Evolutionary conservation across 148 eudicot species (phyloP).

Genomic region (Chenopodium quinoa): DNA sequence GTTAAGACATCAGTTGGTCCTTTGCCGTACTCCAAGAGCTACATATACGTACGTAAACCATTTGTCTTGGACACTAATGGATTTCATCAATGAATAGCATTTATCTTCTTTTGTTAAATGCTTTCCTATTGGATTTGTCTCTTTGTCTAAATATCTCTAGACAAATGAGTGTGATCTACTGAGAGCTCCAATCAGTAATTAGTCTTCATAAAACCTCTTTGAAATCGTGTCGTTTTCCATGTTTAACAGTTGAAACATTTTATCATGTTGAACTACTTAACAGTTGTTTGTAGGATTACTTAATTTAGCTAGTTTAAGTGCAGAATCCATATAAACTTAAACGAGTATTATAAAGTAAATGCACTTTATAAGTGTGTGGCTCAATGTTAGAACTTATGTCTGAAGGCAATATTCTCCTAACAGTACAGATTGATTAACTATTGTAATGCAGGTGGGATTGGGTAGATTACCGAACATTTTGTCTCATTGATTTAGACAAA

Average conservation of each 20-base stretch:
- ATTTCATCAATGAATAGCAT: slow-evolving; percentile 4
- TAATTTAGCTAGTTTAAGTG: no score
- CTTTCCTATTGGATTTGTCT: not conserved
- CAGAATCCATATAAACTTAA: no score
- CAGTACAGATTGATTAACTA: not conserved
- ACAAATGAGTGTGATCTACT: slow-evolving; percentile 1
- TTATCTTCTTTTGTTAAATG: not conserved
- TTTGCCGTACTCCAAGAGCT: not conserved
- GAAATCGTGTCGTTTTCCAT: not conserved
- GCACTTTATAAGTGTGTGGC: not conserved
- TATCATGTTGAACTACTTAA: not conserved
- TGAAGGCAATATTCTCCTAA: not conserved
- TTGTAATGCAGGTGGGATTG: not conserved
- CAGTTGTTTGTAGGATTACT: not conserved
- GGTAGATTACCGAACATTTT: not conserved
- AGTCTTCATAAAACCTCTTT: no score
- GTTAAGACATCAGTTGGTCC: not conserved
- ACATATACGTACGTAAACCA: not conserved
- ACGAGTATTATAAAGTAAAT: no score
- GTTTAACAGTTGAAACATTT: not conserved
- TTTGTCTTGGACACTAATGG: not conserved
- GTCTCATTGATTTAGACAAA: no score
- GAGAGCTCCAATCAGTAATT: no score
- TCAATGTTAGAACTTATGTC: not conserved
- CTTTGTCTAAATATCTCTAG: not conserved